Evolutionary conservation across 768 basidiomycete species (phyloP), one percentile per base, ranked within the genome.

Genomic region (Boletus huronensis): DNA sequence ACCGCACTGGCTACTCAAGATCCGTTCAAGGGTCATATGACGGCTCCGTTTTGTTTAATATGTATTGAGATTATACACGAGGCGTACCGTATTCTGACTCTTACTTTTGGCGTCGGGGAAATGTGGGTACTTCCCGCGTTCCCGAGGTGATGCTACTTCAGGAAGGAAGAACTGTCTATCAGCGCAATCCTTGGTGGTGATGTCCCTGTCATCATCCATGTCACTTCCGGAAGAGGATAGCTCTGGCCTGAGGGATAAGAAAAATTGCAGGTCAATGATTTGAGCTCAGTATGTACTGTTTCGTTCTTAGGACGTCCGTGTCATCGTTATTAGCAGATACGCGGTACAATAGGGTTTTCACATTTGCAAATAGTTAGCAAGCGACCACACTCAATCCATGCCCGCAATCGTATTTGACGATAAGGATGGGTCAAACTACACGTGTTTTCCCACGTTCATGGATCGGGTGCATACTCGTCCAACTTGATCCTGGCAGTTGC

Each of bases 141-240:
- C 40, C 64, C 64, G 63, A 64, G 59, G 57, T 67, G 76, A 43
- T 69, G 70, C 50, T 59, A 31, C 58, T 59, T 72, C 57, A 65
- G 64, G 54, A 65, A 58, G 53, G 58, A 54, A 56, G 51, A 31
- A 36, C 43, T 36, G 45, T 42, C 48, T 57, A 58, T 58, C 55
- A 54, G 55, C 54, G 54, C 54, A 50, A 14, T 31, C 42, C 50
- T 48, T 52, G 50, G 44, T 19, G 1, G 31, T 54, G 44, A 50
- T 50, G 43, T 40, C 32, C 41, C 57, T 58, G 54, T 52, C 49
- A 52, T 44, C 45, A 56, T 39, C 10, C 21, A 23, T 41, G 26
- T 44, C 28, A n/a, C 48, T 43, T 46, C 23, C 17, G n/a, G 14
- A 53, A 47, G 47, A 23, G n/a, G 48, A 5, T 8, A 28, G 10